Conservation (phyloP, 2,329 filamentous ascomycete genomes). For the Volutella citrinella region DNA sequence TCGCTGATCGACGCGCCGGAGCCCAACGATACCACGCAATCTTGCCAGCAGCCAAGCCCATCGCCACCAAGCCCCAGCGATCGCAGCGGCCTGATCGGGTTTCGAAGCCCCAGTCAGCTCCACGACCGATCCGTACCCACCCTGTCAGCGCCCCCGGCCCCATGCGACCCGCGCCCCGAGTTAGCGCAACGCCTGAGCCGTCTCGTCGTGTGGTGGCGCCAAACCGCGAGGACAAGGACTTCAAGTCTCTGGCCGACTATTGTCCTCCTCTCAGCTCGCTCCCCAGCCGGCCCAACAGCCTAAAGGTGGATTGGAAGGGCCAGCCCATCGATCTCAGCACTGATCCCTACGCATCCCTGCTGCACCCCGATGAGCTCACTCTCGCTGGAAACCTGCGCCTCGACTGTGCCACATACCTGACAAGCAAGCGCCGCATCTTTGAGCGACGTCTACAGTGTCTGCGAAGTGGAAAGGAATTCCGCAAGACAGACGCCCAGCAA, state of each 20-base stretch:
- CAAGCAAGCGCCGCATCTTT: constrained; percentile 92
- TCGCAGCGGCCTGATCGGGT: constrained; percentile 32
- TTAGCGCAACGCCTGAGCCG: constrained; percentile 49
- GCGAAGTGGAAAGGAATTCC: constrained; percentile 74
- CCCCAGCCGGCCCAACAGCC: constrained; percentile 61
- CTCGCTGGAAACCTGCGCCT: constrained; percentile 78
- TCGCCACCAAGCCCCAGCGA: constrained; percentile 25
- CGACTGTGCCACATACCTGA: constrained; percentile 84
- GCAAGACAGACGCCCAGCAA: constrained; percentile 93
- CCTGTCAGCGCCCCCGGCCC: constrained; percentile 20
- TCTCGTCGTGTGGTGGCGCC: constrained; percentile 54
- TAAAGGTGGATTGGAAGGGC: constrained; percentile 88
- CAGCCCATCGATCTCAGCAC: constrained; percentile 70
- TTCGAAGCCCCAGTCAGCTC: constrained; percentile 32
- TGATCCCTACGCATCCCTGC: constrained; percentile 66
- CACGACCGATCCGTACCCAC: constrained; percentile 35
- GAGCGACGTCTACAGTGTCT: constrained; percentile 67
- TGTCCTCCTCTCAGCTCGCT: constrained; percentile 68
- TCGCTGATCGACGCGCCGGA: constrained; percentile 44
- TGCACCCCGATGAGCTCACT: constrained; percentile 75
- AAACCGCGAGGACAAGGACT: constrained; percentile 81
- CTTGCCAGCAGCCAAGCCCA: constrained; percentile 40
- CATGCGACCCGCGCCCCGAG: constrained; percentile 28
- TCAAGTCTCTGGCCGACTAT: constrained; percentile 66
- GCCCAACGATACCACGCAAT: constrained; percentile 38